Conservation (phyloP, 176 grass and related monocot species). For the Ampelocalamus luodianensis region DNA sequence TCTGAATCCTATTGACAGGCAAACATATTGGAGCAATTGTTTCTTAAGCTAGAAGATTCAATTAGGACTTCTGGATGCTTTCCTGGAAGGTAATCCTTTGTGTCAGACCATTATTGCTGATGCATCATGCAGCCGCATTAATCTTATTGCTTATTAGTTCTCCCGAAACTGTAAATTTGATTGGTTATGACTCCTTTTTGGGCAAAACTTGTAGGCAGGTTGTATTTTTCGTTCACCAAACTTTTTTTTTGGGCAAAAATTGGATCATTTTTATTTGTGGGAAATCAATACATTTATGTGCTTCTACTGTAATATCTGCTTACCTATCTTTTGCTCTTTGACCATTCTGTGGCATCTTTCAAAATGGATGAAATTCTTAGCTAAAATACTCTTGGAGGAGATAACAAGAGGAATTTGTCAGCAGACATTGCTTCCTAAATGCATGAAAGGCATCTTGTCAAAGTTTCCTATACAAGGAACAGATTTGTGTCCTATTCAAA, state of each 20-base stretch:
- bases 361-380: conserved; percentile 18
- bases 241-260: not conserved
- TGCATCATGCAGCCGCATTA: conserved; percentile 7
- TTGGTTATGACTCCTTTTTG: conserved; percentile 8
- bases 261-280: not conserved
- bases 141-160: not conserved
- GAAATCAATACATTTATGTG: conserved; percentile 9
- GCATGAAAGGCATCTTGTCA: conserved; percentile 4
- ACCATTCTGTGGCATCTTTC: conserved; percentile 23
- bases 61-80: conserved; percentile 82
- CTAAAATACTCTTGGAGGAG: conserved; percentile 15
- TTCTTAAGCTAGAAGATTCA: conserved; percentile 89
- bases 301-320: conserved; percentile 15
- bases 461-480: not conserved
- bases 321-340: not conserved
- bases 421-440: not conserved
- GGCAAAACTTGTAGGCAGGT: not conserved
- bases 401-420: not conserved
- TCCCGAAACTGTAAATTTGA: not conserved
- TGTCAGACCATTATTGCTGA: not conserved
- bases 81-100: conserved; percentile 86
- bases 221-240: not conserved
- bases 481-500: not conserved
- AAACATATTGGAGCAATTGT: conserved; percentile 84
- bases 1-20: conserved; percentile 59